Conservation (phyloP, 1,139 yeast species). For the Magnusiomyces tetraspermus region DNA sequence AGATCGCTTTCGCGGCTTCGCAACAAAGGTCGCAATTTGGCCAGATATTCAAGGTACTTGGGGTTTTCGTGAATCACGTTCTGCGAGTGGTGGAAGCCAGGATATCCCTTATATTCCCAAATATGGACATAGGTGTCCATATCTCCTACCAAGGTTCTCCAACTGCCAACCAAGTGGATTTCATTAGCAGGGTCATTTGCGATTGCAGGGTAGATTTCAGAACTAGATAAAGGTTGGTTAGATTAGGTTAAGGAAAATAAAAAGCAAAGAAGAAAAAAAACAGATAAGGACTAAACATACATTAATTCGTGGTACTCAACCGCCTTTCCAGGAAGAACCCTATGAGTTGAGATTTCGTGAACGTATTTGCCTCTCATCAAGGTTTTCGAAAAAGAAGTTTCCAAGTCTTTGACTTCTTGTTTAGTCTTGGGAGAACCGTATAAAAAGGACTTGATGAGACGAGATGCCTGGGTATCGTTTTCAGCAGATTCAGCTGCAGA, state of each 20-base stretch:
- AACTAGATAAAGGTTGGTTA: conserved; percentile 4
- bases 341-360: conserved; percentile 35
- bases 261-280: background rate
- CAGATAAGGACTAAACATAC: conserved; percentile 7
- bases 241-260: background rate
- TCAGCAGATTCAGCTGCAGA: conserved; percentile 8
- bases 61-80: conserved; percentile 29
- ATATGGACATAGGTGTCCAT: conserved; percentile 33
- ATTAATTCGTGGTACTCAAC: conserved; percentile 32
- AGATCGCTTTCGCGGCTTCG: conserved; percentile 31
- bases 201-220: conserved; percentile 30
- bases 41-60: conserved; percentile 28
- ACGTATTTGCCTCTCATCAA: conserved; percentile 37
- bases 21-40: conserved; percentile 28
- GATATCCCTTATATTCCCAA: conserved; percentile 39
- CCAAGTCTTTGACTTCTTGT: conserved; percentile 31
- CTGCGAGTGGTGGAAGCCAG: conserved; percentile 36
- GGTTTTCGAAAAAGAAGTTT: conserved; percentile 31
- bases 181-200: conserved; percentile 29
- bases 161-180: conserved; percentile 35
- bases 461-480: conserved; percentile 16
- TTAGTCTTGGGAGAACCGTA: conserved; percentile 33
- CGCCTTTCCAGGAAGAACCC: conserved; percentile 32
- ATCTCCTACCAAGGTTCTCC: conserved; percentile 38
- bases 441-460: conserved; percentile 32